Evolutionary conservation across 352 stramenopile species (phyloP).

Genomic region (Phytophthora uliginosa): DNA sequence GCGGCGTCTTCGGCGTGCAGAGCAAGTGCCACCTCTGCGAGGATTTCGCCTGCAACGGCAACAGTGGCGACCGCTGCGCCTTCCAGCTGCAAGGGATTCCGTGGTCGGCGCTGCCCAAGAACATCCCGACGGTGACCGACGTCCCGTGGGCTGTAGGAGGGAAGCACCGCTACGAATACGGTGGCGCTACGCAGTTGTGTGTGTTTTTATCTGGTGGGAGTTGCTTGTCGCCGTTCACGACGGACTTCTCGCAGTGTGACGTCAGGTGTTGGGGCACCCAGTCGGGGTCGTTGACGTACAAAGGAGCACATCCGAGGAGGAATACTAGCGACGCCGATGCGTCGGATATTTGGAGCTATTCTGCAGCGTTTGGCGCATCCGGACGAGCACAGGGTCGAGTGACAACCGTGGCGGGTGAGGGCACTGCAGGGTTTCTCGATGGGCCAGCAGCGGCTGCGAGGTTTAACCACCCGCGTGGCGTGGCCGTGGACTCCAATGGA

Average conservation of each 20-base stretch:
- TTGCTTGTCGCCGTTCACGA: slow-evolving; percentile 84
- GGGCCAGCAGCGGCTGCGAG: slow-evolving; percentile 64
- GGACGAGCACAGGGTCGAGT: slow-evolving; percentile 92
- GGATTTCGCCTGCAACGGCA: slow-evolving; percentile 81
- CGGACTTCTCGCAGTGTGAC: slow-evolving; percentile 91
- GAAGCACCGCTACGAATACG: slow-evolving; percentile 95
- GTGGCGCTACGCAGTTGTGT: slow-evolving; percentile 83
- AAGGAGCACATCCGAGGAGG: slow-evolving; percentile 43
- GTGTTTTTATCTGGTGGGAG: slow-evolving; percentile 88
- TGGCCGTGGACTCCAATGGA: slow-evolving; percentile 93
- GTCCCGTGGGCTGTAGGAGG: slow-evolving; percentile 94
- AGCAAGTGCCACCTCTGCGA: slow-evolving; percentile 97
- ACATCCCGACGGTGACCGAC: slow-evolving; percentile 95
- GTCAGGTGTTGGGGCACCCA: slow-evolving; percentile 93
- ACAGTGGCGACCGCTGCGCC: slow-evolving; percentile 60
- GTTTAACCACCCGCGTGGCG: slow-evolving; percentile 92
- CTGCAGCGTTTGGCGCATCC: slow-evolving; percentile 29
- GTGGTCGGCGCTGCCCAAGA: slow-evolving; percentile 73
- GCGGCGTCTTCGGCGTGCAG: slow-evolving; percentile 86
- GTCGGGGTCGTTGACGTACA: slow-evolving; percentile 46
- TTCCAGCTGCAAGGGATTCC: slow-evolving; percentile 96
- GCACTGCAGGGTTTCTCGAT: slow-evolving; percentile 82
- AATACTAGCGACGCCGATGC: slow-evolving; percentile 53
- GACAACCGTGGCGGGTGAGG: slow-evolving; percentile 91
- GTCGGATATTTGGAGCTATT: slow-evolving; percentile 79